Conservation (phyloP, 176 grass and related monocot genomes). For the Carex littledalei region DNA sequence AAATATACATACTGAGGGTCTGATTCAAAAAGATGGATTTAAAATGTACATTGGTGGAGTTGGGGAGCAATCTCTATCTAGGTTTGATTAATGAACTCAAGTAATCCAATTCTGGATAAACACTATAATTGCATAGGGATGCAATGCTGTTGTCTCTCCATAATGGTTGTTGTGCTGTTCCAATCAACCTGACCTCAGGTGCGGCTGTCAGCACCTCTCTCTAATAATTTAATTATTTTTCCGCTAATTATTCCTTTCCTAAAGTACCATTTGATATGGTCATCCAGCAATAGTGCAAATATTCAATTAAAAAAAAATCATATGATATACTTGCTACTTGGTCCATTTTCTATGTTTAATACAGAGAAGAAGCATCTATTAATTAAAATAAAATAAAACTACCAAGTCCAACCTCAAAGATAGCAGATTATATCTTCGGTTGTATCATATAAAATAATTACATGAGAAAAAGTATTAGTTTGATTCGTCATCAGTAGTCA, state of each 20-base stretch:
- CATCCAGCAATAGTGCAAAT: not conserved
- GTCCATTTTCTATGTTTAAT: not conserved
- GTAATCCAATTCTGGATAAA: conserved; percentile 23
- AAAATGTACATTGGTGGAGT: conserved; percentile 10
- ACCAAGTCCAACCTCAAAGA: not conserved
- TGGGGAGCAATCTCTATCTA: conserved; percentile 22
- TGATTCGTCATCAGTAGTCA: not conserved
- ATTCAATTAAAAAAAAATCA: too few species aligned
- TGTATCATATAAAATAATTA: not conserved
- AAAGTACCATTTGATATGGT: not conserved
- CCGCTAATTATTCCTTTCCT: not conserved
- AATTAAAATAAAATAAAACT: not conserved
- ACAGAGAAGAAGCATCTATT: not conserved
- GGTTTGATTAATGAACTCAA: conserved; percentile 25
- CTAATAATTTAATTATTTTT: conserved; percentile 3
- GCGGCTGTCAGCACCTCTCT: not conserved
- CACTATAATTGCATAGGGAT: conserved; percentile 18
- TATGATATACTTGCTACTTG: not conserved
- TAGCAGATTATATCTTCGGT: not conserved
- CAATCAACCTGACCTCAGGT: conserved; percentile 17
- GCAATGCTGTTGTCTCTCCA: not conserved
- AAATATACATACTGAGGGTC: not conserved
- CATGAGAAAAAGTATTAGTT: not conserved
- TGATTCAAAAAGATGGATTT: not conserved
- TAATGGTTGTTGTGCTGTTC: conserved; percentile 23